Percentiles rank a stretch among this genome's conserved stretches.
Evolutionary conservation across 441 rosid species (phyloP).

Genomic region (Breynia disticha): DNA sequence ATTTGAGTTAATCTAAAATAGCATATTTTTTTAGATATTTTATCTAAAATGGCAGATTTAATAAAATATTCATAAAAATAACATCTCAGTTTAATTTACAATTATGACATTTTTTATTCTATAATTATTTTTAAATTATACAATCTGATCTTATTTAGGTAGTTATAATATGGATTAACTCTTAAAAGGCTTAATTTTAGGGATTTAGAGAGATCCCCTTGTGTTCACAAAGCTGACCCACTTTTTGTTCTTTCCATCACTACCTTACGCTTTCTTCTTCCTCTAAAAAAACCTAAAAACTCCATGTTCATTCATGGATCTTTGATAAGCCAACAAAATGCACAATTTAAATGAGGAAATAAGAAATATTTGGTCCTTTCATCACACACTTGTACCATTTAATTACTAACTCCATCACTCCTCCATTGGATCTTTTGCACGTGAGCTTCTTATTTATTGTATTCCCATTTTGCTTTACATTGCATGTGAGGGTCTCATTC

Average conservation of each 20-base stretch:
- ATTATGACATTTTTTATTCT: no score
- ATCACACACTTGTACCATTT: constrained; percentile 3
- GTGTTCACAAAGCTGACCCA: constrained; percentile 59
- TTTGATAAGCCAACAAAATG: constrained; percentile 30
- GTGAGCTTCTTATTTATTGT: constrained; percentile 25
- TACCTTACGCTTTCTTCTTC: background rate
- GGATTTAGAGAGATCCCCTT: constrained; percentile 47
- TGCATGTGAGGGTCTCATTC: constrained; percentile 27
- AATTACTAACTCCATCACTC: constrained; percentile 11
- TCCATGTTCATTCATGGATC: constrained; percentile 9
- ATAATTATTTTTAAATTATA: no score
- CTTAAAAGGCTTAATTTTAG: no score
- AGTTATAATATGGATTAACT: no score
- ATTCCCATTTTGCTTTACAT: constrained; percentile 21
- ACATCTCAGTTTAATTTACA: no score
- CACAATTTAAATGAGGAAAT: constrained; percentile 2
- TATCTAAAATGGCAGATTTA: no score
- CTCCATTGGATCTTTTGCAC: constrained; percentile 48
- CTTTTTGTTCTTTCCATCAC: constrained; percentile 16
- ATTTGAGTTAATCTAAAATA: no score
- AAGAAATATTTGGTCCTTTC: constrained; percentile 27
- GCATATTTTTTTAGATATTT: no score
- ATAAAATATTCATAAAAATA: no score
- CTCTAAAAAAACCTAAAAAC: background rate
- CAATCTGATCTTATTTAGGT: no score